Percentiles rank a stretch among this genome's conserved stretches.
These are phyloP conservation scores for Pseudozyma flocculosa DNA, from an alignment of 1,284 basidiomycete genomes.

Conservation along the genomic window DNA sequence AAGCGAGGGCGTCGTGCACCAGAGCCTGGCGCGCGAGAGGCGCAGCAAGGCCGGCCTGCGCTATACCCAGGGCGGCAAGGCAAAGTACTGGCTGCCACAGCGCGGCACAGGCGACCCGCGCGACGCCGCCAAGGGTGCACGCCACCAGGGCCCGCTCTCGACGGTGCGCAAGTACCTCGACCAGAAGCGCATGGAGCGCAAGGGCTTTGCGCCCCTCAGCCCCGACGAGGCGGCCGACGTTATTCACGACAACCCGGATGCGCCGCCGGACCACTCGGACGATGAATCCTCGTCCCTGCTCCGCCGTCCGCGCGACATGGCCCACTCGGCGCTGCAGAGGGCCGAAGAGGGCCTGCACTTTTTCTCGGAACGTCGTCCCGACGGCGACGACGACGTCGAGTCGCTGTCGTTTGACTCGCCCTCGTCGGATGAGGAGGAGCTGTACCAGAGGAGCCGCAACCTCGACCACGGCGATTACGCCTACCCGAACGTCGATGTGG, in stretches of 20 bases:
- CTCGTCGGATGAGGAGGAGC: slow-evolving; percentile 67
- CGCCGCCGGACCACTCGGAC: slow-evolving; percentile 57
- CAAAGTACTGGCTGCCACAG: slow-evolving; percentile 59
- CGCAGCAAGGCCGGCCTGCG: slow-evolving; percentile 67
- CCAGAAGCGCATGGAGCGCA: slow-evolving; percentile 63
- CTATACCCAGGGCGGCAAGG: slow-evolving; percentile 81
- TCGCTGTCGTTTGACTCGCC: slow-evolving; percentile 68
- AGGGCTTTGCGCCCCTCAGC: slow-evolving; percentile 75
- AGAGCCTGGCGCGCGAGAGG: slow-evolving; percentile 37
- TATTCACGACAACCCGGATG: slow-evolving; percentile 65
- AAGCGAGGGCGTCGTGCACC: slow-evolving; percentile 84
- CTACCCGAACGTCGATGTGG: slow-evolving; percentile 84
- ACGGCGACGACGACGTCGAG: slow-evolving; percentile 60
- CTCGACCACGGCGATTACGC: slow-evolving; percentile 89
- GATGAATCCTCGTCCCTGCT: slow-evolving; percentile 22
- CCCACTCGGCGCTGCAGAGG: slow-evolving; percentile 16
- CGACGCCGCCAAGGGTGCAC: slow-evolving; percentile 25
- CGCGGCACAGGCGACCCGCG: slow-evolving; percentile 24
- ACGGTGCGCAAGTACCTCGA: slow-evolving; percentile 62
- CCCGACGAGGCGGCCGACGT: slow-evolving; percentile 68
- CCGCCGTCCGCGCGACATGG: slow-evolving; percentile 16
- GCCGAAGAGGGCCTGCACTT: slow-evolving; percentile 31
- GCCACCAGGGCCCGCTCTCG: slow-evolving; percentile 59
- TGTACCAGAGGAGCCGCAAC: slow-evolving; percentile 70
- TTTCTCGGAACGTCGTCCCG: slow-evolving; percentile 35